phyloP scores from a whole-genome alignment of 139 green algal species.

The Desmodesmus armatus region DNA sequence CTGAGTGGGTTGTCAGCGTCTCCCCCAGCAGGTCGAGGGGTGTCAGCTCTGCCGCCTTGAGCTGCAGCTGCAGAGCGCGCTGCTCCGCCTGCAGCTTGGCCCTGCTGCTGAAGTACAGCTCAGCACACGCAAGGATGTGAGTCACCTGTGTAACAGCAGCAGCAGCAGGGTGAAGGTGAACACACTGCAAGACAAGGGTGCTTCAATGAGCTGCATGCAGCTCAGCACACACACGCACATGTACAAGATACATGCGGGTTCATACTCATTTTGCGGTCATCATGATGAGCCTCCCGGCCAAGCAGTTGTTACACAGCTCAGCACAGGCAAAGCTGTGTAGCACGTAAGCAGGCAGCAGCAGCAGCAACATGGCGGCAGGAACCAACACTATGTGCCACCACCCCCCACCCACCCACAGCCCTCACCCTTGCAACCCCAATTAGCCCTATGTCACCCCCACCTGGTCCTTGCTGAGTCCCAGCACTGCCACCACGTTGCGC shows the following conservation, averaged over 20 bases:
- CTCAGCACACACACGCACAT: neutral
- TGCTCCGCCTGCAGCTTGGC: neutral
- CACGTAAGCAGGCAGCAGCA: neutral
- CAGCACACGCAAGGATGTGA: neutral
- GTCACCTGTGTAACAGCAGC: neutral
- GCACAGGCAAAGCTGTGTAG: slow-evolving; percentile 40
- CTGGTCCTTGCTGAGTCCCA: slow-evolving; percentile 17
- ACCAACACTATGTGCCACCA: too few species aligned
- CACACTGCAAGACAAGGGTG: too few species aligned
- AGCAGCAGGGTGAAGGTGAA: neutral
- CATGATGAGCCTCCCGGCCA: too few species aligned
- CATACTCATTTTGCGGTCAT: slow-evolving; percentile 27
- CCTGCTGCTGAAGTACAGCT: neutral
- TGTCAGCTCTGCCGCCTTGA: too few species aligned
- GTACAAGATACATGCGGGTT: too few species aligned
- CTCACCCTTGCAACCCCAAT: too few species aligned
- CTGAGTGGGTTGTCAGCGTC: too few species aligned
- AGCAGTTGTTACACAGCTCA: slow-evolving; percentile 17
- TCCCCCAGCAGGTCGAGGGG: too few species aligned
- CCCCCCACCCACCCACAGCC: too few species aligned
- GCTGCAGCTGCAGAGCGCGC: slow-evolving; percentile 21
- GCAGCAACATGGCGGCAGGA: too few species aligned
- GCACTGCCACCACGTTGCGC: neutral
- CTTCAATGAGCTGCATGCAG: too few species aligned
- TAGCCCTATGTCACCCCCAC: neutral